Percentiles rank a stretch among this genome's conserved stretches.
These are phyloP conservation scores for Chrysosporium queenslandicum DNA, from an alignment of 2,329 filamentous ascomycete genomes.

Conservation along the genomic window DNA sequence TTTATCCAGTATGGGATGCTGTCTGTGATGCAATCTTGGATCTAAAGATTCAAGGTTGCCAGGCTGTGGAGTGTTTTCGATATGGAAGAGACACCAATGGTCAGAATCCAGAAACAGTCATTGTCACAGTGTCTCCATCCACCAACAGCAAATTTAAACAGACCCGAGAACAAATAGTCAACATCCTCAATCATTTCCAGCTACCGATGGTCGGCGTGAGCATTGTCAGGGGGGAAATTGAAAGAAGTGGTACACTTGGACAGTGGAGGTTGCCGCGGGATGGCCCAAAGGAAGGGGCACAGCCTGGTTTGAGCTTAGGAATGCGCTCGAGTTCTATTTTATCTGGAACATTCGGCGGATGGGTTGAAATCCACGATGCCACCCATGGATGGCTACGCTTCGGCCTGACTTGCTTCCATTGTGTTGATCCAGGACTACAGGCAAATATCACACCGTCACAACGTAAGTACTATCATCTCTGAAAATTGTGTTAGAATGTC, in stretches of 20 bases:
- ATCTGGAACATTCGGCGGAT: constrained; percentile 2
- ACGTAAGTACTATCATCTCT: constrained; percentile 6
- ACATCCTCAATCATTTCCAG: neutral
- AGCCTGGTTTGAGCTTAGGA: neutral
- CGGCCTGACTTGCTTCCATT: constrained; percentile 6
- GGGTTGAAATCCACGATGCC: neutral
- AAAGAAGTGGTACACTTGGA: neutral
- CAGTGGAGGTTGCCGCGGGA: neutral
- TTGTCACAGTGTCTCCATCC: constrained; percentile 3
- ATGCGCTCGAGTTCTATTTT: neutral
- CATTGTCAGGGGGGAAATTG: neutral
- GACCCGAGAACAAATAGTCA: constrained; percentile 1
- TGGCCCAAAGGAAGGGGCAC: neutral
- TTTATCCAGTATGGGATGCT: constrained; percentile 3
- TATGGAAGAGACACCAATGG: constrained; percentile 1
- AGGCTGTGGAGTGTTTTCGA: constrained; percentile 4
- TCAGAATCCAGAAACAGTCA: constrained; percentile 3
- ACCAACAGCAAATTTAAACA: neutral
- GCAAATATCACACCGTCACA: constrained; percentile 5
- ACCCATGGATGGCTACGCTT: neutral
- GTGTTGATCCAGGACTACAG: constrained; percentile 5
- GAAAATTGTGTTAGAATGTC: constrained; percentile 6
- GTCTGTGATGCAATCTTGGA: constrained; percentile 5
- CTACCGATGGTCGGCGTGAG: neutral
- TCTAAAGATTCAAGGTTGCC: neutral